Evolutionary conservation across 1,139 yeast genomes (phyloP), one percentile per base, ranked within the genome.

Genomic region (Candida pseudoviswanathii): DNA sequence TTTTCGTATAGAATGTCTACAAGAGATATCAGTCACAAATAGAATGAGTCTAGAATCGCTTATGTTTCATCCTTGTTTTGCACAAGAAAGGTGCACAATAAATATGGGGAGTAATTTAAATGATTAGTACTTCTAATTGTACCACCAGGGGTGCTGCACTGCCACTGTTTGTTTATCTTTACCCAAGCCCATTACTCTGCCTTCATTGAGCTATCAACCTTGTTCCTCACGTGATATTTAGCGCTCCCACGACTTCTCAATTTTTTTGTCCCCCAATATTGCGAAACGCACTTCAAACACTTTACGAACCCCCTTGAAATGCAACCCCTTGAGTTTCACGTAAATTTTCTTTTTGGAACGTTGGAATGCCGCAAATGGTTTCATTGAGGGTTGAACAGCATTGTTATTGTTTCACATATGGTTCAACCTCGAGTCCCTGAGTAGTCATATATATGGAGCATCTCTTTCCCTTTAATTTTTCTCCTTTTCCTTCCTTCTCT

Each of bases 1-100:
- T 49, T 45, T 26, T 45, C 42, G 40, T 43, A 30, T 48, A 48
- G 47, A 44, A 25, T n/a, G n/a, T n/a, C 5, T 16, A 31, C 34
- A 31, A 31, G 5, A 31, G 34, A 31, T 8, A 31, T 10, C 16
- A n/a, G n/a, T n/a, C n/a, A n/a, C n/a, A n/a, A n/a, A n/a, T n/a
- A n/a, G n/a, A n/a, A n/a, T n/a, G n/a, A 27, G 30, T 27, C 30
- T 27, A 27, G 30, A 27, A 27, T 27, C 7, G n/a, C n/a, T n/a
- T n/a, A n/a, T n/a, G n/a, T 41, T 11, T 25, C 22, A 10, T 40
- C 37, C 32, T 42, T 41, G 37, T 29, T 41, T 41, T 41, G 16
- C n/a, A n/a, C n/a, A n/a, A n/a, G n/a, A n/a, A n/a, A n/a, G n/a
- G n/a, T n/a, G n/a, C n/a, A n/a, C n/a, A n/a, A n/a, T n/a, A n/a